Conservation (phyloP, 192 early-diverging fungal genomes). For the Podila minutissima region DNA sequence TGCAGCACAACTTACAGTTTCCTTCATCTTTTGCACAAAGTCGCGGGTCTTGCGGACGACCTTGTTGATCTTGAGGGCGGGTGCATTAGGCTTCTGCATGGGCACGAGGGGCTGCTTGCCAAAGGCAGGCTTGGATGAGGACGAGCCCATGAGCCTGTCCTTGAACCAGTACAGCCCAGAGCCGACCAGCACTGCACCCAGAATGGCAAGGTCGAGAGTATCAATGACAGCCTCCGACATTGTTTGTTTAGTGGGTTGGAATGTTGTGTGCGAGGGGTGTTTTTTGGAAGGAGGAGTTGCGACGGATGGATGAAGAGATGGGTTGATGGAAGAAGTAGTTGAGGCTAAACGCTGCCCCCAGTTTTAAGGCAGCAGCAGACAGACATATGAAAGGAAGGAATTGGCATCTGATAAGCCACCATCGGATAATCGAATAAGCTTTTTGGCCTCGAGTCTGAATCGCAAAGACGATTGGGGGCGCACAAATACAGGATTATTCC, state of each 20-base stretch:
- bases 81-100: constrained; percentile 31
- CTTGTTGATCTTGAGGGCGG: constrained; percentile 40
- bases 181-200: constrained; percentile 56
- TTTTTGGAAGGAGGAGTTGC: background rate
- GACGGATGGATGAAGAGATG: background rate
- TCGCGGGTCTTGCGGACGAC: constrained; percentile 52
- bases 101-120: constrained; percentile 41
- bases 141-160: constrained; percentile 47
- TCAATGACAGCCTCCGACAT: constrained; percentile 56
- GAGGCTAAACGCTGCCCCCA: background rate
- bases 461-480: no score
- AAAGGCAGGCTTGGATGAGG: constrained; percentile 11
- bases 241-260: background rate
- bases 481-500: no score
- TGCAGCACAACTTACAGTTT: constrained; percentile 43
- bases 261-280: background rate
- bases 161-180: constrained; percentile 55
- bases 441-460: no score
- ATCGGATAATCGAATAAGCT: background rate
- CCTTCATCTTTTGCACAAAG: constrained; percentile 67
- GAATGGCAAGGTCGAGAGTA: constrained; percentile 59
- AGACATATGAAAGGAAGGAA: background rate
- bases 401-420: constrained; percentile 1
- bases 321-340: background rate
- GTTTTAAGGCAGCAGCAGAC: background rate